Conservation (phyloP, 192 early-diverging fungal species). For the Pecoramyces ruminantium region DNA sequence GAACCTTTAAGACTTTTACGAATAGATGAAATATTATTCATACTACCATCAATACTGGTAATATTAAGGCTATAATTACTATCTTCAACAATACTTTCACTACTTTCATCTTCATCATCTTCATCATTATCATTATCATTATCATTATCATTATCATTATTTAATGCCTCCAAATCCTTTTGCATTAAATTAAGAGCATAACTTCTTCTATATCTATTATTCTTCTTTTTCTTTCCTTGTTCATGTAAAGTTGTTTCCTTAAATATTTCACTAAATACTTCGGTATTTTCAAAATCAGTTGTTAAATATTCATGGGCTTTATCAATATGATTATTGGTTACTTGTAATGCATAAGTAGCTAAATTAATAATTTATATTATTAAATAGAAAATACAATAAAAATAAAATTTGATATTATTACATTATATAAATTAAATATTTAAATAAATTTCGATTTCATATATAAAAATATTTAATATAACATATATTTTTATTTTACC, state of each 20-base stretch:
- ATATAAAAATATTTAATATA: too few relatives aligned
- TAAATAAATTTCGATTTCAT: too few relatives aligned
- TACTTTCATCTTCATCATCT: neutral
- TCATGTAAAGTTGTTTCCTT: neutral
- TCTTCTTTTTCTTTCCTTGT: neutral
- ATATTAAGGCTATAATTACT: neutral
- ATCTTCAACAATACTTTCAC: neutral
- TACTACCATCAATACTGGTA: neutral
- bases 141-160: neutral
- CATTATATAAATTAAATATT: too few relatives aligned
- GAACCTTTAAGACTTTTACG: neutral
- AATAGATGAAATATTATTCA: neutral
- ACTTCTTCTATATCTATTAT: neutral
- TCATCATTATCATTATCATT: neutral
- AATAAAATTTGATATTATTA: too few relatives aligned
- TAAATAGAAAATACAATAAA: too few relatives aligned
- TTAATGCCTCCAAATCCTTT: neutral
- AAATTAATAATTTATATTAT: too few relatives aligned
- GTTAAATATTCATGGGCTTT: slow-evolving; percentile 8
- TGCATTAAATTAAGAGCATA: neutral
- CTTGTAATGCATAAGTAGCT: slow-evolving; percentile 21
- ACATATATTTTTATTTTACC: slow-evolving; percentile 4
- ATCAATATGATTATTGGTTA: slow-evolving; percentile 22
- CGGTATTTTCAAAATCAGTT: neutral
- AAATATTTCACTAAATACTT: neutral